A percentile compares a stretch with the other conserved stretches of the same genome.
Evolutionary conservation across 306 rosid species (phyloP).

Genomic region (Betula pendula): DNA sequence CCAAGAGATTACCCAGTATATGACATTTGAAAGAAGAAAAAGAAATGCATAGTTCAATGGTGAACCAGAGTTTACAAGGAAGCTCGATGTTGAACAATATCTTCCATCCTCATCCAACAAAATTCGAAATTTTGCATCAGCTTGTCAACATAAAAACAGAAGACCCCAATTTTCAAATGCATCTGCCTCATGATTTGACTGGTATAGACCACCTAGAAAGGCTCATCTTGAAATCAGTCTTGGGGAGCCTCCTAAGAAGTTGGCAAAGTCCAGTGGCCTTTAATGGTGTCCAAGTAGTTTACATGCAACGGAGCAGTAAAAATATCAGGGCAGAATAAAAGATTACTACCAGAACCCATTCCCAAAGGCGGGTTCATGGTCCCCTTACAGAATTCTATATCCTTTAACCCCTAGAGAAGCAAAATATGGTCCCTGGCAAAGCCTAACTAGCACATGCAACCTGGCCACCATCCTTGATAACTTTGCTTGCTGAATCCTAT

Average conservation of each 20-base stretch:
- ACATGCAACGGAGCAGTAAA: slow-evolving; percentile 2
- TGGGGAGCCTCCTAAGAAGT: not conserved
- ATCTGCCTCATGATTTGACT: not conserved
- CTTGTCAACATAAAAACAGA: not conserved
- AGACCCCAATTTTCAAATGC: not conserved
- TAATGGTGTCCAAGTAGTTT: slow-evolving; percentile 6
- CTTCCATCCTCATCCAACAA: not conserved
- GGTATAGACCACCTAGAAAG: not conserved
- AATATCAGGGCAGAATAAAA: not conserved
- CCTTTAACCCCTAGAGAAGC: slow-evolving; percentile 36
- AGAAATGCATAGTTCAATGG: not conserved
- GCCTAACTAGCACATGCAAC: slow-evolving; percentile 34
- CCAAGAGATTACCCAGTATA: not conserved
- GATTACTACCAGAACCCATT: not conserved
- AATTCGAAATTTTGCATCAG: not conserved
- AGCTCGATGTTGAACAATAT: not conserved
- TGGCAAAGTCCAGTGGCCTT: not conserved
- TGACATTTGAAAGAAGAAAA: not conserved
- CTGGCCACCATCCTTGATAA: not conserved
- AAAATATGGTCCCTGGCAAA: slow-evolving; percentile 21
- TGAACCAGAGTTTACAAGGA: not conserved
- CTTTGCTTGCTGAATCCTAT: slow-evolving; percentile 9
- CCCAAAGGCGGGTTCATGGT: not conserved
- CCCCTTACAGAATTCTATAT: slow-evolving; percentile 14
- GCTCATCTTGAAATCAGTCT: not conserved